Evolutionary conservation across 352 stramenopile genomes (phyloP).

Genomic region (Thalassiosira exigua): DNA sequence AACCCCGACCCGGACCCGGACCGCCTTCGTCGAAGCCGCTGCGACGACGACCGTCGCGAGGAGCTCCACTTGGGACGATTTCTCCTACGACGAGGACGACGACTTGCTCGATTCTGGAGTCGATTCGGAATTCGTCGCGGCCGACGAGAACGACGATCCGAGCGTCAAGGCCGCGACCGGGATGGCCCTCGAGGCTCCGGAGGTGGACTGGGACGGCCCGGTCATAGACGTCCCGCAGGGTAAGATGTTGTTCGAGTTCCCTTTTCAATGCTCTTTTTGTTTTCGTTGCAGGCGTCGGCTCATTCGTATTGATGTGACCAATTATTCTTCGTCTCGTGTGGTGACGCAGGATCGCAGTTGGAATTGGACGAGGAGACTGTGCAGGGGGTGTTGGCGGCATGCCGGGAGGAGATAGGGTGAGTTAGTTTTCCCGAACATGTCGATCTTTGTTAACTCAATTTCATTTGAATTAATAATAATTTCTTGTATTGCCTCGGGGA

Average conservation of each 20-base stretch:
- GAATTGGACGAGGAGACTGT: constrained; percentile 74
- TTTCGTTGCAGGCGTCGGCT: neutral
- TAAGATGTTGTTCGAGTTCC: constrained; percentile 8
- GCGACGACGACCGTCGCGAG: too few species aligned
- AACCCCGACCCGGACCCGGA: neutral
- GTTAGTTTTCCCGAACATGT: too few species aligned
- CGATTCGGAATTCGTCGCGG: constrained; percentile 36
- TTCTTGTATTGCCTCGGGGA: too few species aligned
- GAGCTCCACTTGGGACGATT: constrained; percentile 48
- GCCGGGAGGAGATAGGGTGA: constrained; percentile 75
- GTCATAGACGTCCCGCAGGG: constrained; percentile 48
- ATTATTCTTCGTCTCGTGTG: constrained; percentile 5
- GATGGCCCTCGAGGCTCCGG: constrained; percentile 33
- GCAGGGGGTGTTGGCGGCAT: constrained; percentile 71
- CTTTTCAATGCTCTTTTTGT: neutral
- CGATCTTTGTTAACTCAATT: too few species aligned
- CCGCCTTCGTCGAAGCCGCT: neutral
- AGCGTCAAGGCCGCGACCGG: constrained; percentile 39
- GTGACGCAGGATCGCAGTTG: constrained; percentile 54
- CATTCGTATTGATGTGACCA: neutral
- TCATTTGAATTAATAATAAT: too few species aligned
- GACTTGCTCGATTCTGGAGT: constrained; percentile 25
- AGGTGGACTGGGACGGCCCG: constrained; percentile 44
- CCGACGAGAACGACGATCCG: constrained; percentile 59
- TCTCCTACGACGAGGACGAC: constrained; percentile 57